Evolutionary conservation across 2,329 filamentous ascomycete species (phyloP), one percentile per base, ranked within the genome.

Genomic region (Berkeleyomyces rouxiae): DNA sequence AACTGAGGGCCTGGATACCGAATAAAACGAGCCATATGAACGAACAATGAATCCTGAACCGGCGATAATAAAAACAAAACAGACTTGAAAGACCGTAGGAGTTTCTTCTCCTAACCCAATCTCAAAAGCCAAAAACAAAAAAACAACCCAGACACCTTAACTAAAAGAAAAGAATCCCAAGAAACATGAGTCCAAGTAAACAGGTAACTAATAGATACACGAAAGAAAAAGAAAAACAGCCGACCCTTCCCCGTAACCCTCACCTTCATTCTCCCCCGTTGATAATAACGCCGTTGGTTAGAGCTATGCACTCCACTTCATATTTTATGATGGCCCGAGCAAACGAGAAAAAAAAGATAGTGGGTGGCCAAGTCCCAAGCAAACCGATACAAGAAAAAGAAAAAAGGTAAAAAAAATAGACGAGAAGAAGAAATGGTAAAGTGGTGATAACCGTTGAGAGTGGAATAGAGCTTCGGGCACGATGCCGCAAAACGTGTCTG

Each of bases 261-360:
- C 51, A 4, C n/a, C n/a, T 55, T 36, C 33, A 7, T 16, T 39
- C 33, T n/a, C 51, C n/a, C 23, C n/a, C 49, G 10, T 7, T 33
- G 36, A 39, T 55, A 9, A 55, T 37, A 55, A 55, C 51, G 33
- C 51, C 51, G 51, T 16, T 37, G 13, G 13, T 55, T 37, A 11
- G 51, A 39, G 51, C 51, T 39, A 55, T n/a, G 33, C 33, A 31
- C 51, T 55, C 37, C 11, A 7, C 51, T 39, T 37, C 39, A 36
- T 13, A 10, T 53, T 53, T 53, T 53, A 11, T 43, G 9, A 13
- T 46, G 16, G 43, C 43, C 43, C 43, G 43, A 46, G 6, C 66
- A 66, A 65, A 61, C 58, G 43, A 66, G 67, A 65, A 67, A 66
- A 66, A 68, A 69, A 66, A 65, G 66, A 65, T 7, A 33, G 46